Evolutionary conservation across 768 basidiomycete species (phyloP), one percentile per base, ranked within the genome.

Genomic region (Serpula lacrymans): DNA sequence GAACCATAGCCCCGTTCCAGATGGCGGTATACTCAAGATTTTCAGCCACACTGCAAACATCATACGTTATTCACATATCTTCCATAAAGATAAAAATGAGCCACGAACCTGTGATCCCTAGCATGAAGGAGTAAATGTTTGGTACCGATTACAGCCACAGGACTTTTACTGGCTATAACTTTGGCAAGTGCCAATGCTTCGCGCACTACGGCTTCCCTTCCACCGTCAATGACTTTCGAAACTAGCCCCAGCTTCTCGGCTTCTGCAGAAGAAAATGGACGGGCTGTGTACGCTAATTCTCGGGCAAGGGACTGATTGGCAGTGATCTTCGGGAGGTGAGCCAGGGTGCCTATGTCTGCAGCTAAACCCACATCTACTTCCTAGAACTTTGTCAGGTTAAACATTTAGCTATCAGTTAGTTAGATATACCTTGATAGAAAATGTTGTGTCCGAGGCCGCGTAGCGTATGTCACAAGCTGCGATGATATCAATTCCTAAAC

Each of bases 301-400:
- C 77, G 72, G 2, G 80, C 63, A 10, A 85, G 69, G 2, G 84
- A 87, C 21, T 77, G 71, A 61, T 90, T 92, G 0, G 81, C 88
- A 0, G 76, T 74, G 33, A 88, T 71, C 51, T 88, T 88, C 0
- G 87, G 88, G 5, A 94, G 67, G 37, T 82, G 80, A 2, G 91
- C 87, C 5, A 95, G 76, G 0, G 88, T 81, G 1, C 93, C 93
- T 28, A 93, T 81, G 55, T 94, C 92, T 0, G 92, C 84, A 2
- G 92, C 91, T 1, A 95, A 69, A 0, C 87, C 91, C 18, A 92
- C 74, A 53, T 92, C 87, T 3, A 90, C 82, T 71, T 94, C 88
- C 88, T 90, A 53, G 10, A 31, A 9, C 18, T 10, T 8, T 17
- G 24, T n/a, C 28, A 16, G 7, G n/a, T n/a, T 33, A 48, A 33